Evolutionary conservation across 345 rosid genomes (phyloP), one percentile per base, ranked within the genome.

Genomic region (Viola odorata): DNA sequence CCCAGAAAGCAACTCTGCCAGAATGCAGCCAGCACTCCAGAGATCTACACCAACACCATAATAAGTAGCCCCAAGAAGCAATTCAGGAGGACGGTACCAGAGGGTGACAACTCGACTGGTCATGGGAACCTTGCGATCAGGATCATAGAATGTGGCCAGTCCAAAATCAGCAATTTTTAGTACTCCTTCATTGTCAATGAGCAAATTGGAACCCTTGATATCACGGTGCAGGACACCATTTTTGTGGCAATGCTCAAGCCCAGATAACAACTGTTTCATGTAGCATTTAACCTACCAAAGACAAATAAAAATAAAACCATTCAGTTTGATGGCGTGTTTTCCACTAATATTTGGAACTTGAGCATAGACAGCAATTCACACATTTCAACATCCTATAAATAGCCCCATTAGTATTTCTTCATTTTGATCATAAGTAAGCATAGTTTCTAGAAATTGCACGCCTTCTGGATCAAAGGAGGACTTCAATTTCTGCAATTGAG

Each of bases 1-100:
- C 70, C 95, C 95, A 57, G 87, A 75, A 40, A 91, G 86, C 65
- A 91, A 75, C 80, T 91, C 98, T 0, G 96, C 91, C 84, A 91
- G 57, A 67, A 91, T 85, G 75, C 98, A 91, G 63, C 98, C 98
- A 4, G 91, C 89, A 77, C 98, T 88, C 98, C 95, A 88, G n/a
- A 91, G 84, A 69, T 91, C 98, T 73, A 91, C 89, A 53, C 84
- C 86, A 51, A 73, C 79, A 45, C 78, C 82, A 73, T 91, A 91
- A 55, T 70, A 68, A 13, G 91, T 82, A 62, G 95, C 84, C 59
- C 98, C 98, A 58, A 91, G 91, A 73, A 91, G 95, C 73, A 91
- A 96, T 63, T 91, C 96, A 0, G 96, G 98, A 42, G 98, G 87
- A 0, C 98, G 95, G 56, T 91, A 91, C 96, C 98, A 91, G n/a